Evolutionary conservation across 2,329 filamentous ascomycete species (phyloP).

Genomic region (Pseudogymnoascus pannorum): DNA sequence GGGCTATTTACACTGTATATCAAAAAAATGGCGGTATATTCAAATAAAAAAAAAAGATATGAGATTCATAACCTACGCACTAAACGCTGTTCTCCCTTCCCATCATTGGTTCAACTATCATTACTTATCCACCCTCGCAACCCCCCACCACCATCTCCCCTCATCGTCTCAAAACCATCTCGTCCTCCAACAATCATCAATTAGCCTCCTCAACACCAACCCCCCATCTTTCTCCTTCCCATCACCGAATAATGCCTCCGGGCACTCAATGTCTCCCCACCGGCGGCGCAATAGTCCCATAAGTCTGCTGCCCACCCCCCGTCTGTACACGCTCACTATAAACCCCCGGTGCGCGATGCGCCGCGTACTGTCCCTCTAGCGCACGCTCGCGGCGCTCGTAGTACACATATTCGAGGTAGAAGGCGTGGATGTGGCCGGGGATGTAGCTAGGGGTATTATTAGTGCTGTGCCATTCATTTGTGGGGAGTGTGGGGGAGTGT

Average conservation of each 20-base stretch:
- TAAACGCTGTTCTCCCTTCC: neutral
- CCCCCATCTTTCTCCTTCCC: neutral
- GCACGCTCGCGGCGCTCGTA: constrained; percentile 64
- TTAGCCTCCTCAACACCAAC: too few species aligned
- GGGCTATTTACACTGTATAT: too few species aligned
- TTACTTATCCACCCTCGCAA: neutral
- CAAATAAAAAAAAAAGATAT: neutral
- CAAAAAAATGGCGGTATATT: neutral
- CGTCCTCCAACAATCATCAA: neutral
- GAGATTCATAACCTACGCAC: neutral
- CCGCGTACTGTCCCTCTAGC: constrained; percentile 46
- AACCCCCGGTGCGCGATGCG: constrained; percentile 56
- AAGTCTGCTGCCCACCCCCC: constrained; percentile 61
- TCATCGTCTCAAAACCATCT: neutral
- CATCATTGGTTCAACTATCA: neutral
- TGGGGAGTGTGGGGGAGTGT: neutral
- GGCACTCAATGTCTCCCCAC: neutral
- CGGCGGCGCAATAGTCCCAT: constrained; percentile 36
- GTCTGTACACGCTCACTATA: constrained; percentile 67
- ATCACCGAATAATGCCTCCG: too few species aligned
- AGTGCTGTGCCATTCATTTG: neutral
- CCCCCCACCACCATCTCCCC: neutral
- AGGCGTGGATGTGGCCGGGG: constrained; percentile 30
- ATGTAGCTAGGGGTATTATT: constrained; percentile 21
- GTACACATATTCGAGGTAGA: constrained; percentile 63